These are phyloP conservation scores for Gnaphalium uliginosum DNA, from an alignment of 129 eudicot species.

Conservation along the genomic window DNA sequence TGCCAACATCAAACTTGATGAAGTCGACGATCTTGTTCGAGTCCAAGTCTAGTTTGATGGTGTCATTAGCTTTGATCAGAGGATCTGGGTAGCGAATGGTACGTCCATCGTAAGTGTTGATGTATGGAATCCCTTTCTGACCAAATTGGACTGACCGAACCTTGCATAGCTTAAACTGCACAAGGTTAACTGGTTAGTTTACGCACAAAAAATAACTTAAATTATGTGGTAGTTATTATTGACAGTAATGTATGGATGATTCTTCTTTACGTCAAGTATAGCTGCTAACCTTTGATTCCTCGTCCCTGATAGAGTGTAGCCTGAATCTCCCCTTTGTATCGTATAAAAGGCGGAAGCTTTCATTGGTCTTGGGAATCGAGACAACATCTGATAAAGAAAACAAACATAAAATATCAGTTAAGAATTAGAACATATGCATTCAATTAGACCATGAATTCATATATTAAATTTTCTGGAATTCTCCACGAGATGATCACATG, in stretches of 20 bases:
- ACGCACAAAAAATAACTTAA: not conserved
- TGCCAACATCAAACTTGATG: slow-evolving; percentile 66
- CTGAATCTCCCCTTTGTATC: slow-evolving; percentile 72
- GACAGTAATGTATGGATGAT: not conserved
- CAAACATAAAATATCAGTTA: not conserved
- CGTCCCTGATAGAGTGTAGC: slow-evolving; percentile 56
- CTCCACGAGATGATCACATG: not conserved
- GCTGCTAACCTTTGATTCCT: slow-evolving; percentile 50
- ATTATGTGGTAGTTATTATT: not conserved
- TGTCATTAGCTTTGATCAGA: slow-evolving; percentile 59
- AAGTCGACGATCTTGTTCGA: slow-evolving; percentile 54
- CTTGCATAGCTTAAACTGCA: slow-evolving; percentile 63
- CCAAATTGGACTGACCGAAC: slow-evolving; percentile 65
- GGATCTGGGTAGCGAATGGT: slow-evolving; percentile 71
- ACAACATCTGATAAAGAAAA: slow-evolving; percentile 44
- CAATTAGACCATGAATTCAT: not conserved
- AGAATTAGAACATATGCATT: not conserved
- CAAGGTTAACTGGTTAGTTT: not conserved
- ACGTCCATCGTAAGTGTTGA: slow-evolving; percentile 65
- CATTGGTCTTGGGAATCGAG: slow-evolving; percentile 66
- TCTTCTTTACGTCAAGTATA: not conserved
- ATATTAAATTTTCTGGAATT: not conserved
- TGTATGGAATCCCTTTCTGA: slow-evolving; percentile 56
- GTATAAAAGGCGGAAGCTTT: slow-evolving; percentile 57
- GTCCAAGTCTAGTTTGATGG: slow-evolving; percentile 62